A percentile compares a stretch with the other conserved stretches of the same genome.
Conservation (phyloP, 345 rosid genomes). For the Euphorbia peplus region DNA sequence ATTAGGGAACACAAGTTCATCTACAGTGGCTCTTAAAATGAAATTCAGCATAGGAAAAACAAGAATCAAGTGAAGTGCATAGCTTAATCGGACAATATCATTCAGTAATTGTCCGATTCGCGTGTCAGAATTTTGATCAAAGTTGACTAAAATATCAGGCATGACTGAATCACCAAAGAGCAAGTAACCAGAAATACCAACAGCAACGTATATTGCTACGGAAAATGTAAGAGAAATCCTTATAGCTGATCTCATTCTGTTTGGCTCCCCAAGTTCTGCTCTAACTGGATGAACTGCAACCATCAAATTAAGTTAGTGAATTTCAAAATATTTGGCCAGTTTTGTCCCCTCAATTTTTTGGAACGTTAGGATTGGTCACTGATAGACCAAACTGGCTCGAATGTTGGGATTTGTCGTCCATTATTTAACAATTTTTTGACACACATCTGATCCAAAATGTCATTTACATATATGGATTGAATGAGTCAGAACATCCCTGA, state of each 20-base stretch:
- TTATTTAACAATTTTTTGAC: too few species aligned
- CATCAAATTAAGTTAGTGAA: not conserved
- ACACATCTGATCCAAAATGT: too few species aligned
- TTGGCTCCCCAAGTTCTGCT: conserved; percentile 13
- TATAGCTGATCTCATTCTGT: conserved; percentile 8
- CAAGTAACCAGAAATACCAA: conserved; percentile 13
- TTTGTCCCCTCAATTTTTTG: too few species aligned
- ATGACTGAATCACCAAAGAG: conserved; percentile 18
- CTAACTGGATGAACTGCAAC: conserved; percentile 19
- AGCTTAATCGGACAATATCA: conserved; percentile 5
- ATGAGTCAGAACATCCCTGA: too few species aligned
- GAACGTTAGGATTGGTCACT: too few species aligned
- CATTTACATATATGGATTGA: too few species aligned
- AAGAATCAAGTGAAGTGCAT: conserved; percentile 9
- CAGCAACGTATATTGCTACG: conserved; percentile 9
- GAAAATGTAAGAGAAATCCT: conserved; percentile 5
- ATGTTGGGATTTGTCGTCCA: too few species aligned
- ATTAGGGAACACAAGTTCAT: conserved; percentile 14
- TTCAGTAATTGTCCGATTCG: not conserved
- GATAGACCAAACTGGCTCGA: too few species aligned
- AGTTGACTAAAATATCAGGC: conserved; percentile 13
- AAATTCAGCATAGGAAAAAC: conserved; percentile 11
- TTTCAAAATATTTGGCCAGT: too few species aligned
- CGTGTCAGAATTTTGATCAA: conserved; percentile 13
- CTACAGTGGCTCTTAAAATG: not conserved